Base-by-base conservation (phyloP, 106 monocot genomes). In the Allium fistulosum region DNA sequence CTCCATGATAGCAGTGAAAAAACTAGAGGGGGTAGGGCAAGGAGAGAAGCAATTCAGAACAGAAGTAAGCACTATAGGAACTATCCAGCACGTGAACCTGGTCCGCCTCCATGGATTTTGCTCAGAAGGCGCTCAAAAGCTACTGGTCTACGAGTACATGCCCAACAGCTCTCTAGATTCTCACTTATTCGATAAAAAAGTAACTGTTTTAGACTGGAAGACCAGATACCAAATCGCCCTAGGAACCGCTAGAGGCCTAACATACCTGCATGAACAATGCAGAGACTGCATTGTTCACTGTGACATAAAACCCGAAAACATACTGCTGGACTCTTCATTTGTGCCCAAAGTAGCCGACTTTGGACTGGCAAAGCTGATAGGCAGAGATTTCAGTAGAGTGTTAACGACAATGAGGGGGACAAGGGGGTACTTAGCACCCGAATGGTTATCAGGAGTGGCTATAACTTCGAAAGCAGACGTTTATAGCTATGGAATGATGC, bases 1-100 rank as follows among this genome's bases (percentile, higher is more conserved):
- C 11, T 69, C 57, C 12, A 48, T 28, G 13, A 69, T 81, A 17
- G 81, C 81, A 1, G 81, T 77, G 46, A 81, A 81, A 71, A 81
- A 64, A 50, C 81, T 77, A 11, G 73, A 81, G 62, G 77, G 81
- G 0, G 14, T 77, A 6, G 57, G 22, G 2, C 81, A 81, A 45
- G 81, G 81, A 13, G 81, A 81, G 81, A 81, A 81, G 63, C 81
- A 81, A 37, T 81, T 81, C 69, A 46, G 77, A 26, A 53, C 69
- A 4, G 81, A 81, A 51, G 81, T 81, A 59, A 73, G 73, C 69
- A 77, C 81, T 0, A 72, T 81, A 7, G 76, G 76, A 9, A 76
- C 68, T 2, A 72, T 81, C 37, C 81, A 81, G 13, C 81, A 81
- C 28, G 67, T 76, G 7, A 81, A 81, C 57, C 73, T 81, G 15